Evolutionary conservation across 176 grass and related monocot genomes (phyloP).

Genomic region (Cenchrus americanus): DNA sequence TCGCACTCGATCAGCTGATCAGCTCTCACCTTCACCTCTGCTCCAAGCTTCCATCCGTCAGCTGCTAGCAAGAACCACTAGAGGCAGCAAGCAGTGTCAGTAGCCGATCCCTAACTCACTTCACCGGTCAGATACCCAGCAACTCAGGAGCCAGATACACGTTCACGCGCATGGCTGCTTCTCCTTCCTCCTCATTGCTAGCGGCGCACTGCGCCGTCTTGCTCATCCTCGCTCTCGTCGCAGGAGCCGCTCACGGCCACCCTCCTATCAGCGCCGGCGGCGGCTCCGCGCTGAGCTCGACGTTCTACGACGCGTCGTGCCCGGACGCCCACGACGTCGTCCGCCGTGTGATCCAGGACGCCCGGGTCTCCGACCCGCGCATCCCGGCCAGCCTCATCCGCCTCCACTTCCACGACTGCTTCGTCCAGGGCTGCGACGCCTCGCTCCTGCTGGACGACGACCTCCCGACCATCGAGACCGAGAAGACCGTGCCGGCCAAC

Average conservation of each 20-base stretch:
- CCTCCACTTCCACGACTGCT: constrained; percentile 44
- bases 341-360: constrained; percentile 37
- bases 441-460: constrained; percentile 30
- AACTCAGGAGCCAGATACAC: too few species aligned
- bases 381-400: constrained; percentile 38
- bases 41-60: background rate
- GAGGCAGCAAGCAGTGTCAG: too few species aligned
- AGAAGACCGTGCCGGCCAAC: constrained; percentile 39
- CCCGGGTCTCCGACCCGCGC: constrained; percentile 26
- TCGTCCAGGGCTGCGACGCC: constrained; percentile 38
- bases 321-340: background rate
- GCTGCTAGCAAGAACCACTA: background rate
- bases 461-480: constrained; percentile 5
- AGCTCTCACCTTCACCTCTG: background rate
- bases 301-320: constrained; percentile 34
- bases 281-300: constrained; percentile 7
- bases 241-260: background rate
- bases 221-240: background rate
- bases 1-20: background rate
- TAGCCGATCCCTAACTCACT: too few species aligned
- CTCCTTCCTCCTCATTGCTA: too few species aligned
- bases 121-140: too few species aligned
- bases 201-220: background rate
- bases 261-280: background rate
- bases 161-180: too few species aligned